A percentile compares a stretch with the other conserved stretches of the same genome.
Conservation (phyloP, 495 filamentous ascomycete genomes). For the Melanomma pulvis-pyrius region DNA sequence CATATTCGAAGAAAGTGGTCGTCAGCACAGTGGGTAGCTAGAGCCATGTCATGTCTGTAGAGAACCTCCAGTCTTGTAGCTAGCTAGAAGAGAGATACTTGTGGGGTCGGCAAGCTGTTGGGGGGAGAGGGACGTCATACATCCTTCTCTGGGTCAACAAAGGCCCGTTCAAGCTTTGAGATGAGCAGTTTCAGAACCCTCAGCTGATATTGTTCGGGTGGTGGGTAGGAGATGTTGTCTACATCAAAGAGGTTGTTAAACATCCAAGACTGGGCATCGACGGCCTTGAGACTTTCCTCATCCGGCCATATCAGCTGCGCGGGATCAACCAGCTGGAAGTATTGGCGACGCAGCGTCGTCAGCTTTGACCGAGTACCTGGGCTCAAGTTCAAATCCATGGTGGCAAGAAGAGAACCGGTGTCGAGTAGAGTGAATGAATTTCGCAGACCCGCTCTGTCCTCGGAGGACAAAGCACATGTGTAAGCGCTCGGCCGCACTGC, state of each 20-base stretch:
- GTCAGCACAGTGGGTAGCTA: conserved; percentile 25
- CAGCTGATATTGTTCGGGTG: conserved; percentile 69
- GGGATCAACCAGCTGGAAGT: conserved; percentile 66
- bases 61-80: neutral
- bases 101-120: no score
- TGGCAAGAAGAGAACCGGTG: neutral
- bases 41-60: neutral
- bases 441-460: neutral
- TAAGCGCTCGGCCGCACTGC: neutral
- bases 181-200: conserved; percentile 72
- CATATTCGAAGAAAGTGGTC: conserved; percentile 25
- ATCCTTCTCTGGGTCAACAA: conserved; percentile 79
- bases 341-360: conserved; percentile 61
- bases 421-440: neutral
- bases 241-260: conserved; percentile 67
- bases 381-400: conserved; percentile 25
- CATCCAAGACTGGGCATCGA: conserved; percentile 62
- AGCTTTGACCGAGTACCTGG: conserved; percentile 38
- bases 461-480: neutral
- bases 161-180: conserved; percentile 64
- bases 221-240: conserved; percentile 52
- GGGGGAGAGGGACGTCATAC: conserved; percentile 60
- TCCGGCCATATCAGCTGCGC: conserved; percentile 59
- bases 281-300: conserved; percentile 53
- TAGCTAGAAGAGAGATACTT: neutral